Evolutionary conservation across 2,329 filamentous ascomycete genomes (phyloP).

Genomic region (Ophiocordyceps polyrhachis-furcata): DNA sequence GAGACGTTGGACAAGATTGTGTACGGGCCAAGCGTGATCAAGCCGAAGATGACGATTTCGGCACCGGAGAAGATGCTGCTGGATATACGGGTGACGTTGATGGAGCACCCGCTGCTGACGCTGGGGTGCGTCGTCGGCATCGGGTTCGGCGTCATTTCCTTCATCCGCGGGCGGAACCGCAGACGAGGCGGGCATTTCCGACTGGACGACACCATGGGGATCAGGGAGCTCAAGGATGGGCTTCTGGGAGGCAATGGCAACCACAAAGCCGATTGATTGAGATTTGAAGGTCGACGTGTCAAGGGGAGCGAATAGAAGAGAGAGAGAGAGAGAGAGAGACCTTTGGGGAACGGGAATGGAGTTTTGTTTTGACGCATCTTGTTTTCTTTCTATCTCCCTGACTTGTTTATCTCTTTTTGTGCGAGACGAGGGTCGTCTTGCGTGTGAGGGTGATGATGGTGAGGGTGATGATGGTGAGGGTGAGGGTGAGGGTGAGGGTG

Average conservation of each 20-base stretch:
- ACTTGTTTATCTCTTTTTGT: not conserved
- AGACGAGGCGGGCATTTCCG: constrained; percentile 41
- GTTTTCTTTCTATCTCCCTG: not conserved
- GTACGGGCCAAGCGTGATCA: constrained; percentile 49
- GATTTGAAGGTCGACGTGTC: not conserved
- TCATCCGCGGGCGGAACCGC: constrained; percentile 35
- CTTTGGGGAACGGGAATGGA: not conserved
- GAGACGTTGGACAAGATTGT: constrained; percentile 65
- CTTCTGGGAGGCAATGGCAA: constrained; percentile 30
- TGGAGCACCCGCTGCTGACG: constrained; percentile 40
- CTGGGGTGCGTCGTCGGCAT: constrained; percentile 39
- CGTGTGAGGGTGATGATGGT: no score
- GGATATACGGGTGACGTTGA: constrained; percentile 38
- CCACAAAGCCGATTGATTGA: constrained; percentile 15
- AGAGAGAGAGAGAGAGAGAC: no score
- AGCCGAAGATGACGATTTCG: constrained; percentile 59
- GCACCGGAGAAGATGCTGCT: constrained; percentile 54
- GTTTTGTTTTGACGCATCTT: no score
- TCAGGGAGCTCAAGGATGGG: constrained; percentile 42
- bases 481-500: no score
- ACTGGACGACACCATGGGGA: constrained; percentile 35
- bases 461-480: no score
- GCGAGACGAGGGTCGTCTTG: no score
- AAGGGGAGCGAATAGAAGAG: not conserved
- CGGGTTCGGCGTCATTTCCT: constrained; percentile 30